Percentiles rank a stretch among this genome's conserved stretches.
Conservation (phyloP, 2,329 filamentous ascomycete genomes). For the Blastomyces parvus region DNA sequence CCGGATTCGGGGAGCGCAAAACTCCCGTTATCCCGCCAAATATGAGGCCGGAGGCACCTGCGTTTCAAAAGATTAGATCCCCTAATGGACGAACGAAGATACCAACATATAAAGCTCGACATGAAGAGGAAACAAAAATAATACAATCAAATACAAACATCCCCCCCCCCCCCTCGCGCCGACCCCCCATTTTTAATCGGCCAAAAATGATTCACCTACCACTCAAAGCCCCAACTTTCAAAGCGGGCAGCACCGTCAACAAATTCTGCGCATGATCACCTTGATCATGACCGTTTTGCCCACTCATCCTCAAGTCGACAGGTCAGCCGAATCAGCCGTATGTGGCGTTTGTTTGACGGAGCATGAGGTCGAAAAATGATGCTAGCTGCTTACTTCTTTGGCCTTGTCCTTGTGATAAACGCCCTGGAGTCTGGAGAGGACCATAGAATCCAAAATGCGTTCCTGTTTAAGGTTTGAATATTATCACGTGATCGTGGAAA, state of each 20-base stretch:
- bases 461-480: background rate
- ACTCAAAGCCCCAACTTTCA: constrained; percentile 51
- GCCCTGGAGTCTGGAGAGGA: too few relatives aligned
- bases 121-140: background rate
- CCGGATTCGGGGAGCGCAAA: constrained; percentile 54
- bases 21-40: constrained; percentile 63
- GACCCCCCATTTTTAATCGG: too few relatives aligned
- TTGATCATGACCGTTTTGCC: constrained; percentile 11
- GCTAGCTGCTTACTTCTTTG: background rate
- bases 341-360: background rate
- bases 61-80: constrained; percentile 4
- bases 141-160: background rate
- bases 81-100: background rate
- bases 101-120: background rate
- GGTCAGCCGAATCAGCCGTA: background rate
- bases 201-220: constrained; percentile 38
- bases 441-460: too few relatives aligned
- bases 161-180: too few relatives aligned
- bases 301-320: constrained; percentile 20
- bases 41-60: constrained; percentile 53
- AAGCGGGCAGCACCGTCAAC: constrained; percentile 29
- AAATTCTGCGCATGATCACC: constrained; percentile 9
- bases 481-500: background rate
- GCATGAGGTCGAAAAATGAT: background rate
- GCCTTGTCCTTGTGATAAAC: background rate